Base-by-base conservation (phyloP, 2,329 filamentous ascomycete species). In the Trichoderma sp. region DNA sequence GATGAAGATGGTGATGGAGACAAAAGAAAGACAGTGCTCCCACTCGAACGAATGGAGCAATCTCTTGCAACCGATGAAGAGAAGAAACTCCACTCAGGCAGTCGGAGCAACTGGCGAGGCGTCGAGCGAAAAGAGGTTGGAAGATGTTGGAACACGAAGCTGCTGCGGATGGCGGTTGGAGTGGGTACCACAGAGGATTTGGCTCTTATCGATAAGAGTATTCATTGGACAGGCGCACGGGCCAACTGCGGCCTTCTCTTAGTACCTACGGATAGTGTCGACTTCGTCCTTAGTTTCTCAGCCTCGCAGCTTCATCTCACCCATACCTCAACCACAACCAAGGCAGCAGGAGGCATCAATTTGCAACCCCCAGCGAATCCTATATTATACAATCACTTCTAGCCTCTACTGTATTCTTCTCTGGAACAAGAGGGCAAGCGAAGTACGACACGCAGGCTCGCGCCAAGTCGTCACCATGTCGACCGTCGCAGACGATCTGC, bases 401-500 rank as follows among this genome's bases (percentile, higher is more conserved):
- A 21, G n/a, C 3, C 28, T 21, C 3, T 7, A 19, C 41, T 39
- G 60, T 26, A 43, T 43, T 17, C 19, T 17, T 47, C 4, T 1
- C 2, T n/a, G 34, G 26, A 28, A 65, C 10, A 17, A 45, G 21
- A 26, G 21, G 21, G 21, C n/a, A 24, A 44, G 19, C 30, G 7
- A 3, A 1, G 47, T 7, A 15, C 12, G 19, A n/a, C 26, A 34
- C 26, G 39, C 6, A 47, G 59, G 43, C 14, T 47, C 28, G 24
- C 54, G 19, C 59, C 66, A 66, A 66, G 51, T 65, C 68, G 64
- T 65, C 73, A 77, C 67, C 60, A 96, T 97, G 93, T 92, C 94
- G 76, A 96, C 92, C 51, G 85, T 96, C 68, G 94, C 92, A 68
- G 93, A 98, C 73, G 94, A 98, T 76, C 85, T 99, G 12, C 83